These are phyloP conservation scores for Aureobasidium namibiae DNA, from an alignment of 2,329 filamentous ascomycete species.

Conservation along the genomic window DNA sequence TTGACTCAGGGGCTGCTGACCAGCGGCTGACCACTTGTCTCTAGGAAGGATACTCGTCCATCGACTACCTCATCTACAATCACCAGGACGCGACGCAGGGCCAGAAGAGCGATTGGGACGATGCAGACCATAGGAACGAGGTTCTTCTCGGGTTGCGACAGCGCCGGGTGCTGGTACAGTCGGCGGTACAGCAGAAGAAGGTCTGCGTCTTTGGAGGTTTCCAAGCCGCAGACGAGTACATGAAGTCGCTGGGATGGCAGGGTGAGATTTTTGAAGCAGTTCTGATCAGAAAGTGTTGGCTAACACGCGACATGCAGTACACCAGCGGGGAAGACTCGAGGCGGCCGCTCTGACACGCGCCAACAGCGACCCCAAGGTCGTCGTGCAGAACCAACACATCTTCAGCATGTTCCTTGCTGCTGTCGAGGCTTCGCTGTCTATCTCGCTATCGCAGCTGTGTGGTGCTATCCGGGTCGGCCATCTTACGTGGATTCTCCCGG, in stretches of 20 bases:
- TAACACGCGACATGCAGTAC: not conserved
- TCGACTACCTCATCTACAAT: constrained; percentile 13
- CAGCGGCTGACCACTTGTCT: not conserved
- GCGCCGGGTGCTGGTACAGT: not conserved
- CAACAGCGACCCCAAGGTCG: constrained; percentile 1
- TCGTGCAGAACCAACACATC: constrained; percentile 7
- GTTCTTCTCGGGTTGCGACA: not conserved
- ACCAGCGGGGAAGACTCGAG: constrained; percentile 5
- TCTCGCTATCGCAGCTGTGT: not conserved
- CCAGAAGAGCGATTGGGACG: not conserved
- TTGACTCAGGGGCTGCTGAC: not conserved
- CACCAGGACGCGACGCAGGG: not conserved
- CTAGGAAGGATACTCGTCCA: constrained; percentile 12
- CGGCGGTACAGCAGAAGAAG: constrained; percentile 5
- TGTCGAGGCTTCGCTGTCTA: constrained; percentile 7
- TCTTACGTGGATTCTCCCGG: constrained; percentile 8
- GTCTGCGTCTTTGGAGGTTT: constrained; percentile 13
- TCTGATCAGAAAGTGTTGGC: too few relatives aligned
- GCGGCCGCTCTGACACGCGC: not conserved
- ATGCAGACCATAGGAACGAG: not conserved
- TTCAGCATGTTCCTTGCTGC: constrained; percentile 10
- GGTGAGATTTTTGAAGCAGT: not conserved
- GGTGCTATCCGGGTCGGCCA: constrained; percentile 4
- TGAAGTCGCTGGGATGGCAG: constrained; percentile 10
- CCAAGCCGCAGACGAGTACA: not conserved